phyloP scores from a whole-genome alignment of 1,139 yeast species.

The Kazachstania sp. region DNA sequence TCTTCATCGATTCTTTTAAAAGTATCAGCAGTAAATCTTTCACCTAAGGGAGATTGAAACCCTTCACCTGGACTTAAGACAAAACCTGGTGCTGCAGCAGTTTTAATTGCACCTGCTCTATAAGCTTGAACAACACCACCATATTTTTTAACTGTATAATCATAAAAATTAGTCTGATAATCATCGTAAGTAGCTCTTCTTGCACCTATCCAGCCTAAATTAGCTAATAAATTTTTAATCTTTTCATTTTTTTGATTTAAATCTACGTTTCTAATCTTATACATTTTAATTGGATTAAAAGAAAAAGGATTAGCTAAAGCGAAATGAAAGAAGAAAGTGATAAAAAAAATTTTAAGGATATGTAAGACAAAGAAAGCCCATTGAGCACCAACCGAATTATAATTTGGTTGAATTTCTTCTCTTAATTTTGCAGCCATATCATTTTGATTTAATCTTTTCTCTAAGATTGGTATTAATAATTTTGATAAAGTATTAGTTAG shows the following conservation, averaged over 20 bases:
- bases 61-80: slow-evolving; percentile 73
- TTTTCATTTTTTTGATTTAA: slow-evolving; percentile 34
- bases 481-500: slow-evolving; percentile 57
- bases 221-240: slow-evolving; percentile 34
- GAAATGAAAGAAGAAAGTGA: slow-evolving; percentile 50
- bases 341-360: slow-evolving; percentile 45
- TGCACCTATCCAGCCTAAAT: slow-evolving; percentile 89
- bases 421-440: slow-evolving; percentile 40
- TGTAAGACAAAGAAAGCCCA: slow-evolving; percentile 65
- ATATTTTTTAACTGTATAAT: slow-evolving; percentile 49
- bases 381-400: slow-evolving; percentile 44
- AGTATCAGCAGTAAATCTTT: slow-evolving; percentile 24
- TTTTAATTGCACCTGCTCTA: slow-evolving; percentile 58
- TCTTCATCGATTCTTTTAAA: slow-evolving; percentile 28
- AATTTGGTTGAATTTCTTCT: slow-evolving; percentile 38
- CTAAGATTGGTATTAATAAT: slow-evolving; percentile 30
- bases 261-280: slow-evolving; percentile 22
- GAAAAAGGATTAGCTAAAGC: slow-evolving; percentile 75
- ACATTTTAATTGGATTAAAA: slow-evolving; percentile 36
- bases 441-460: slow-evolving; percentile 29
- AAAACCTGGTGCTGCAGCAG: slow-evolving; percentile 53
- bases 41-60: slow-evolving; percentile 49
- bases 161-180: slow-evolving; percentile 65
- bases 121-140: slow-evolving; percentile 81
- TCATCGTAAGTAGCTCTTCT: slow-evolving; percentile 63